Evolutionary conservation across 139 green algal species (phyloP).

Genomic region (Microglena sp.): DNA sequence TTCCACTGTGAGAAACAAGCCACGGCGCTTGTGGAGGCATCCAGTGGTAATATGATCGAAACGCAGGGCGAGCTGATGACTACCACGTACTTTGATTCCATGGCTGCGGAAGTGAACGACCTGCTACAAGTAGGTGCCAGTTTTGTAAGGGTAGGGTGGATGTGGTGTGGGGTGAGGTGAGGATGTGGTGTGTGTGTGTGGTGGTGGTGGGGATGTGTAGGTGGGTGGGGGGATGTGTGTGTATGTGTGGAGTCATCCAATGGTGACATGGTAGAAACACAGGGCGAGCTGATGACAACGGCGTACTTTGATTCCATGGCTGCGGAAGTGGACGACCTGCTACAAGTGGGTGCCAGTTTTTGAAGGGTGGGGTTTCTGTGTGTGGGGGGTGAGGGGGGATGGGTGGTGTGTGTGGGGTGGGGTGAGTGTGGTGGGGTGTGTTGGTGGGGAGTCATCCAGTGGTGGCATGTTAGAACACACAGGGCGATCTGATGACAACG

Average conservation of each 20-base stretch:
- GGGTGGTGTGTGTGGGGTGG: constrained; percentile 26
- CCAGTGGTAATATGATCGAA: constrained; percentile 22
- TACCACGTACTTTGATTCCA: constrained; percentile 63
- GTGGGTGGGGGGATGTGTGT: constrained; percentile 40
- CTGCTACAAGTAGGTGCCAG: constrained; percentile 19
- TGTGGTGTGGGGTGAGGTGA: too few relatives aligned
- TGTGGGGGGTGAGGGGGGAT: too few relatives aligned
- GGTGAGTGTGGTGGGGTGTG: constrained; percentile 24
- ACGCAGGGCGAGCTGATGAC: constrained; percentile 84
- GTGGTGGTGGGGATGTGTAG: constrained; percentile 32
- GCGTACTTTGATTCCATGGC: constrained; percentile 76
- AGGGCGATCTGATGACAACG: constrained; percentile 80
- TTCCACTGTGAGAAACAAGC: constrained; percentile 21
- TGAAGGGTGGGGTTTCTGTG: too few relatives aligned
- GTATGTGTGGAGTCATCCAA: constrained; percentile 3
- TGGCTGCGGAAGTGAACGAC: constrained; percentile 67
- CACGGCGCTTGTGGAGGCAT: constrained; percentile 6
- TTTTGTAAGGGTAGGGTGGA: too few relatives aligned
- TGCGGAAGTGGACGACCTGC: constrained; percentile 56
- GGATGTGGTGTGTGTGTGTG: too few relatives aligned
- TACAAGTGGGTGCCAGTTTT: constrained; percentile 12
- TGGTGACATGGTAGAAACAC: constrained; percentile 32
- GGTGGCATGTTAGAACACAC: constrained; percentile 24
- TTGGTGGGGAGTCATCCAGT: constrained; percentile 43
- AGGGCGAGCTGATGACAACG: constrained; percentile 80